phyloP scores from a whole-genome alignment of 306 rosid species.

The Elaeagnus macrophylla region DNA sequence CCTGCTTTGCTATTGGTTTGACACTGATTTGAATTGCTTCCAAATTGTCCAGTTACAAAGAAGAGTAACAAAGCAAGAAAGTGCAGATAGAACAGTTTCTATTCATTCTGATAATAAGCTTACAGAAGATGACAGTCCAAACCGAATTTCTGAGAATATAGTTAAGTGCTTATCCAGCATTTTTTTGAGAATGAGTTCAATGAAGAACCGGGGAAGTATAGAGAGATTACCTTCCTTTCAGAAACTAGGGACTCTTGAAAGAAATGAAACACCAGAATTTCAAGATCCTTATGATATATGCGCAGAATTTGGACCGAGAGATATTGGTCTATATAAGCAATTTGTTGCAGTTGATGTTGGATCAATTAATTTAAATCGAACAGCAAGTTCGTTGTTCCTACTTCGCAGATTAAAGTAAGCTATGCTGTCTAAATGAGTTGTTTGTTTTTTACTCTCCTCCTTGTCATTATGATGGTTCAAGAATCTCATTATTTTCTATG shows the following conservation, averaged over 20 bases:
- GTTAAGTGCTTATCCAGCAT: slow-evolving; percentile 73
- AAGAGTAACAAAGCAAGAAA: slow-evolving; percentile 25
- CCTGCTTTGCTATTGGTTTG: neutral
- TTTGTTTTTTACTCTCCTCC: slow-evolving; percentile 6
- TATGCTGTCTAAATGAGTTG: slow-evolving; percentile 3
- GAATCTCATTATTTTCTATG: slow-evolving; percentile 16
- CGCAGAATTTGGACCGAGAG: slow-evolving; percentile 53
- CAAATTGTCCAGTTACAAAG: slow-evolving; percentile 41
- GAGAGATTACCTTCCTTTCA: slow-evolving; percentile 27
- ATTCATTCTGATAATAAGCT: slow-evolving; percentile 20
- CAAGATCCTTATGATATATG: slow-evolving; percentile 64
- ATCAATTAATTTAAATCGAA: slow-evolving; percentile 58
- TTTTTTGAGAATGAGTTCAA: slow-evolving; percentile 54
- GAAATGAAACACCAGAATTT: slow-evolving; percentile 22
- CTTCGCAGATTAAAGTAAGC: slow-evolving; percentile 68
- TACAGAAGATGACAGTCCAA: slow-evolving; percentile 51
- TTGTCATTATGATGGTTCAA: slow-evolving; percentile 2
- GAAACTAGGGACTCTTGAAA: slow-evolving; percentile 20
- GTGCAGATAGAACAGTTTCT: slow-evolving; percentile 28
- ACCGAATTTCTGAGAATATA: slow-evolving; percentile 64
- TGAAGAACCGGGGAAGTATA: slow-evolving; percentile 27
- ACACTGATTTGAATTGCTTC: slow-evolving; percentile 12
- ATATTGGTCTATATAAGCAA: slow-evolving; percentile 63
- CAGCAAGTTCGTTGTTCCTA: slow-evolving; percentile 58
- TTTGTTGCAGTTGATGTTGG: slow-evolving; percentile 37